phyloP scores from a whole-genome alignment of 768 basidiomycete species.

The Strobilomyces echinocephalus region DNA sequence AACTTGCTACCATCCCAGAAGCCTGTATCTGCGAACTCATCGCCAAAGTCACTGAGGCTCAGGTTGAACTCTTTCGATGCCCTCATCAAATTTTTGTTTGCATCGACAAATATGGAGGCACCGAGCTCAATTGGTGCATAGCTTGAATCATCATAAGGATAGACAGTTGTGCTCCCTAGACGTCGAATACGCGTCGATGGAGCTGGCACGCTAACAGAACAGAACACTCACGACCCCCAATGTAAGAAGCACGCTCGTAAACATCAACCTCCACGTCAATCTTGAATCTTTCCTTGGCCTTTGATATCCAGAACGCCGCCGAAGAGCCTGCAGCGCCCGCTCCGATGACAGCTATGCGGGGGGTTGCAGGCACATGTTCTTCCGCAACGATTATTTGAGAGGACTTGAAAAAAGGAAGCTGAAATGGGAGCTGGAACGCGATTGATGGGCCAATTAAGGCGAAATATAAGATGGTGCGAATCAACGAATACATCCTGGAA shows the following conservation, averaged over 20 bases:
- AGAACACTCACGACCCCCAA: slow-evolving; percentile 76
- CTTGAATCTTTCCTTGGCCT: slow-evolving; percentile 66
- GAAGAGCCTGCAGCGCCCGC: slow-evolving; percentile 86
- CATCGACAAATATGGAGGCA: slow-evolving; percentile 79
- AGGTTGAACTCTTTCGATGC: slow-evolving; percentile 81
- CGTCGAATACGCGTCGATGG: slow-evolving; percentile 2
- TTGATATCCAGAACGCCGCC: slow-evolving; percentile 79
- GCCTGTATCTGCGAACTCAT: slow-evolving; percentile 46
- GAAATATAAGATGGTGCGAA: slow-evolving; percentile 14
- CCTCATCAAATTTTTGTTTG: slow-evolving; percentile 67
- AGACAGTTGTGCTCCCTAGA: slow-evolving; percentile 71
- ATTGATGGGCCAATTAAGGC: slow-evolving; percentile 22
- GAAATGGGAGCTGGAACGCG: slow-evolving; percentile 49
- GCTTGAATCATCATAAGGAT: slow-evolving; percentile 59
- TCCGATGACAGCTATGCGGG: slow-evolving; percentile 80
- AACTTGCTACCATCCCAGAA: slow-evolving; percentile 84
- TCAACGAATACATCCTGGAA: slow-evolving; percentile 14
- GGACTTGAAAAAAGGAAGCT: slow-evolving; percentile 49
- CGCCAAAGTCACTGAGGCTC: slow-evolving; percentile 46
- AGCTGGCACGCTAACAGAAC: neutral
- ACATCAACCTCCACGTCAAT: slow-evolving; percentile 76
- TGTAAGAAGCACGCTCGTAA: slow-evolving; percentile 69
- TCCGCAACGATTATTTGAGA: slow-evolving; percentile 21
- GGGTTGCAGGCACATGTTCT: slow-evolving; percentile 25
- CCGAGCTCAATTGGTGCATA: slow-evolving; percentile 75